These are phyloP conservation scores for Phytophthora aleatoria DNA, from an alignment of 352 stramenopile genomes.

Conservation along the genomic window DNA sequence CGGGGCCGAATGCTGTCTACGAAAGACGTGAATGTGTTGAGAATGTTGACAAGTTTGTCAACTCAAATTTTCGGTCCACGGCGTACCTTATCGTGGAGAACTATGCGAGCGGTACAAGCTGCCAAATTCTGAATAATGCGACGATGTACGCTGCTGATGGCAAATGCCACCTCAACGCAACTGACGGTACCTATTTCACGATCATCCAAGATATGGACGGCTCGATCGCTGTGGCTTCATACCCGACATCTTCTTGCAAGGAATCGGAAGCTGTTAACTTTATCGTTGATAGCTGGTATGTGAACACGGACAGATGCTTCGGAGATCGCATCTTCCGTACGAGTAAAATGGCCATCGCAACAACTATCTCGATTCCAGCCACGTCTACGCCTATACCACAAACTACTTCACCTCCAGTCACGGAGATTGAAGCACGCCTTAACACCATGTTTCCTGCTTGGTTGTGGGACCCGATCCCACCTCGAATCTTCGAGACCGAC, in stretches of 20 bases:
- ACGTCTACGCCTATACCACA: not conserved
- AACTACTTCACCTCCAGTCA: slow-evolving; percentile 8
- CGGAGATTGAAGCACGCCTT: slow-evolving; percentile 8
- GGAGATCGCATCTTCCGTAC: slow-evolving; percentile 2
- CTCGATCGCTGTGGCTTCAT: not conserved
- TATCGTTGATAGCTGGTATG: slow-evolving; percentile 8
- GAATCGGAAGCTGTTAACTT: not conserved
- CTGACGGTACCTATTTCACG: not conserved
- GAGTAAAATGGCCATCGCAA: slow-evolving; percentile 5
- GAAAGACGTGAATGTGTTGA: slow-evolving; percentile 14
- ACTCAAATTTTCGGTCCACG: slow-evolving; percentile 2
- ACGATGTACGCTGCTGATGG: slow-evolving; percentile 19
- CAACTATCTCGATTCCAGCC: not conserved
- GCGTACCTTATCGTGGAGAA: slow-evolving; percentile 17
- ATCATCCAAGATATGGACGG: slow-evolving; percentile 2
- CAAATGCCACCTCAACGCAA: slow-evolving; percentile 14
- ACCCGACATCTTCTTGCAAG: slow-evolving; percentile 3
- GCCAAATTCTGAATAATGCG: not conserved
- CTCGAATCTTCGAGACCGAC: slow-evolving; percentile 15
- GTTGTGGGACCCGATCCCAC: slow-evolving; percentile 13
- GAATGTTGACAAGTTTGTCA: not conserved
- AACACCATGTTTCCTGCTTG: slow-evolving; percentile 24
- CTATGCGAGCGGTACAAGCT: slow-evolving; percentile 16
- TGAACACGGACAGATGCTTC: slow-evolving; percentile 14
- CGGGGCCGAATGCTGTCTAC: not conserved